phyloP scores from a whole-genome alignment of 495 filamentous ascomycete species.

The Penicillium soppii region DNA sequence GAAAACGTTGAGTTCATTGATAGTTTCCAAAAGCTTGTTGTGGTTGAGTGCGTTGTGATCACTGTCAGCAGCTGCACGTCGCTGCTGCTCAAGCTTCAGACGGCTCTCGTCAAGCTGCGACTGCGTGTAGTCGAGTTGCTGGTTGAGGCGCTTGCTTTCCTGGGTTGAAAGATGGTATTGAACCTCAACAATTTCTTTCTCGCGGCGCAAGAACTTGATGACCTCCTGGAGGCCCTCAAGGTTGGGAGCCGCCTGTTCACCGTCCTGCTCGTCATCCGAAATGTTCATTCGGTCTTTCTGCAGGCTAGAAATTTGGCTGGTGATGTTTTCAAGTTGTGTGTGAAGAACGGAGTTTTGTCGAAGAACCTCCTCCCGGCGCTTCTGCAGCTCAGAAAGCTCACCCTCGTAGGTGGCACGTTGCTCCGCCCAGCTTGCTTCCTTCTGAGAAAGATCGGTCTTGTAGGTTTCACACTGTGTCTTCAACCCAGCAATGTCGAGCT shows the following conservation, averaged over 20 bases:
- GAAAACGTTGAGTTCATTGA: conserved; percentile 92
- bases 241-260: conserved; percentile 44
- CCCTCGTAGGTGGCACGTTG: conserved; percentile 75
- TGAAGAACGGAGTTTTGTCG: conserved; percentile 87
- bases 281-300: conserved; percentile 65
- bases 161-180: conserved; percentile 86
- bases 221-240: conserved; percentile 80
- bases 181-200: conserved; percentile 96
- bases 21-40: conserved; percentile 85
- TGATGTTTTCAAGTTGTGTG: conserved; percentile 81
- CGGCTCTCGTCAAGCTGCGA: conserved; percentile 82
- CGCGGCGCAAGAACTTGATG: conserved; percentile 85
- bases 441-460: conserved; percentile 71
- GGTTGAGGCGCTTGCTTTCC: conserved; percentile 80
- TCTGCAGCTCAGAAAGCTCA: conserved; percentile 75
- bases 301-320: conserved; percentile 69
- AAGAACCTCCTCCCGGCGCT: conserved; percentile 73
- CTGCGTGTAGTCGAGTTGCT: conserved; percentile 84
- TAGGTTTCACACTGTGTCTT: conserved; percentile 79
- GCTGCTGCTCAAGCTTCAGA: conserved; percentile 84
- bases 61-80: conserved; percentile 70
- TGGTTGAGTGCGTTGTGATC: conserved; percentile 69
- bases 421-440: conserved; percentile 84
- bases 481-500: conserved; percentile 67
- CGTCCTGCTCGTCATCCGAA: conserved; percentile 37